These are phyloP conservation scores for Solanum chiquidenum DNA, from an alignment of 257 asterid genomes.

Conservation along the genomic window DNA sequence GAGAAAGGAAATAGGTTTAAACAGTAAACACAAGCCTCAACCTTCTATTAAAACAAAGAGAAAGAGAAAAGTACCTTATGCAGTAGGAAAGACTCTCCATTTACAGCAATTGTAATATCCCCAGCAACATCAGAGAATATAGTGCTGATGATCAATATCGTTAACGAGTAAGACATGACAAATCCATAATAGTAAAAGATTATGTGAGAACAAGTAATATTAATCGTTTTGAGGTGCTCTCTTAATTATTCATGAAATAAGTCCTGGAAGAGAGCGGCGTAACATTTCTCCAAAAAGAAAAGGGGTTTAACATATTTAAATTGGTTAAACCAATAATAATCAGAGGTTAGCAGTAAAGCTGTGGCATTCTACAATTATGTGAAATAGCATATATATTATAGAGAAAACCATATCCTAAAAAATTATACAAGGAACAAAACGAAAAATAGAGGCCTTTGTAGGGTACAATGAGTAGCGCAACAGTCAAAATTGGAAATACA, in stretches of 20 bases:
- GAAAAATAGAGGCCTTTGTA: background rate
- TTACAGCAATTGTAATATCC: conserved; percentile 44
- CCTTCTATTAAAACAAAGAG: background rate
- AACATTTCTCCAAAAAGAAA: background rate
- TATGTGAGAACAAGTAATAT: background rate
- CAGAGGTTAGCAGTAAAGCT: background rate
- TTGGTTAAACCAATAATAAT: background rate
- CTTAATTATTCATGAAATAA: background rate
- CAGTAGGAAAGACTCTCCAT: conserved; percentile 43
- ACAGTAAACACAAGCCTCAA: background rate
- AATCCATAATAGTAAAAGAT: background rate
- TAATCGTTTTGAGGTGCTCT: background rate
- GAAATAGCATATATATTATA: background rate
- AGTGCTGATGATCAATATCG: conserved; percentile 13
- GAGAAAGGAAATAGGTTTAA: background rate
- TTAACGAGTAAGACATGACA: background rate
- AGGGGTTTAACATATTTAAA: background rate
- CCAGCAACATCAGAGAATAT: conserved; percentile 62
- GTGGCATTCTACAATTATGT: background rate
- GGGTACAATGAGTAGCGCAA: background rate
- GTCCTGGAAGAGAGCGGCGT: background rate
- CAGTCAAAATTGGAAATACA: background rate
- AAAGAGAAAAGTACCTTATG: conserved; percentile 34
- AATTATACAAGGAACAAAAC: background rate
- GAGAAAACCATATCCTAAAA: background rate